Percentiles rank a stretch among this genome's conserved stretches.
phyloP scores from a whole-genome alignment of 2,329 filamentous ascomycete genomes.

The Pyrenochaeta sp. region DNA sequence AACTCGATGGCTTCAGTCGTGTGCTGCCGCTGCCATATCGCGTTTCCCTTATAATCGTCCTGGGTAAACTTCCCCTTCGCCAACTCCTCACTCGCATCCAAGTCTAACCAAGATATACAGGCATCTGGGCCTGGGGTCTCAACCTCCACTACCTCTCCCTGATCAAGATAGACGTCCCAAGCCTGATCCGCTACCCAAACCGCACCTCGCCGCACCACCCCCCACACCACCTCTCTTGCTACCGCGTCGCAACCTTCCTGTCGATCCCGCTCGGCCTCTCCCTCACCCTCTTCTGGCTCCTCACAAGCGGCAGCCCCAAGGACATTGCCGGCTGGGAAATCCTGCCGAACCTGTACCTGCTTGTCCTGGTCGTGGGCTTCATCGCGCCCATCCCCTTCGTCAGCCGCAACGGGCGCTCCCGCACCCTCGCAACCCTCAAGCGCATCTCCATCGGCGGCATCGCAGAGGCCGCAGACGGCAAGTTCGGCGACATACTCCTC shows the following conservation, averaged over 20 bases:
- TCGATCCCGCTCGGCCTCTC: constrained; percentile 74
- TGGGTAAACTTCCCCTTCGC: constrained; percentile 63
- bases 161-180: constrained; percentile 84
- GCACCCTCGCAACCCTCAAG: constrained; percentile 77
- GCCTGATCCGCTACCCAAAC: constrained; percentile 83
- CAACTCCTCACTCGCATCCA: background rate
- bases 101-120: constrained; percentile 54
- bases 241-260: constrained; percentile 81
- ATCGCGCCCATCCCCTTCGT: constrained; percentile 73
- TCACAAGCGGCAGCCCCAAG: constrained; percentile 73
- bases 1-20: constrained; percentile 84
- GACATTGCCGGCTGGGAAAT: constrained; percentile 82
- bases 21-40: constrained; percentile 89
- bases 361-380: constrained; percentile 74
- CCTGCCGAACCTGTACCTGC: constrained; percentile 83
- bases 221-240: constrained; percentile 81
- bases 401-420: constrained; percentile 73
- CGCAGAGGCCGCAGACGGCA: constrained; percentile 84
- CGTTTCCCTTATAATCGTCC: constrained; percentile 81
- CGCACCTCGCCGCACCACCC: constrained; percentile 74
- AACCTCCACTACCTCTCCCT: constrained; percentile 88
- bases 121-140: constrained; percentile 92
- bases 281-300: constrained; percentile 81
- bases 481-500: constrained; percentile 92
- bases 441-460: constrained; percentile 86